These are phyloP conservation scores for Dendrobium huoshanense DNA, from an alignment of 106 monocot genomes.

Conservation along the genomic window DNA sequence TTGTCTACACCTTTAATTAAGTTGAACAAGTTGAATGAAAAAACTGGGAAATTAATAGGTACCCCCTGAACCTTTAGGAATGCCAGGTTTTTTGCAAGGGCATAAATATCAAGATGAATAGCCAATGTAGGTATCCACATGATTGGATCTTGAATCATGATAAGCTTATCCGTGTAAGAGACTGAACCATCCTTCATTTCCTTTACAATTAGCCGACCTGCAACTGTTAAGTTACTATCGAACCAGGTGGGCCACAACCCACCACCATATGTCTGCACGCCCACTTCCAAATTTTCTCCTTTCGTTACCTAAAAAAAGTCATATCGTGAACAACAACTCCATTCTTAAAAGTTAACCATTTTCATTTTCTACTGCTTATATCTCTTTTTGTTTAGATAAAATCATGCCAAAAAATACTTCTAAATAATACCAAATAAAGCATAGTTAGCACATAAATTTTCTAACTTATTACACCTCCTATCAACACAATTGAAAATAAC, in stretches of 20 bases:
- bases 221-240: conserved; percentile 86
- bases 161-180: conserved; percentile 71
- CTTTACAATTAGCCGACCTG: conserved; percentile 80
- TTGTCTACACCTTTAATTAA: too few relatives aligned
- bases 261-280: conserved; percentile 95
- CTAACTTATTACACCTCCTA: too few relatives aligned
- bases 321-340: neutral
- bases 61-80: too few relatives aligned
- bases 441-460: too few relatives aligned
- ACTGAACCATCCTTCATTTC: conserved; percentile 54
- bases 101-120: conserved; percentile 82
- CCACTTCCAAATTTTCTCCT: conserved; percentile 88
- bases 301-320: conserved; percentile 51
- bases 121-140: conserved; percentile 93
- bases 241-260: conserved; percentile 99
- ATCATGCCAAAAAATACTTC: neutral
- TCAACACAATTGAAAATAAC: too few relatives aligned
- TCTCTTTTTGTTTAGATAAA: neutral
- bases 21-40: too few relatives aligned
- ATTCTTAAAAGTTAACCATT: neutral
- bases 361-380: neutral
- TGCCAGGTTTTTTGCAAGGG: too few relatives aligned
- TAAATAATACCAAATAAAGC: neutral
- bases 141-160: conserved; percentile 76
- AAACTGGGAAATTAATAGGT: too few relatives aligned